Evolutionary conservation across 1,139 yeast genomes (phyloP).

Genomic region (Yamadazyma dendronema): DNA sequence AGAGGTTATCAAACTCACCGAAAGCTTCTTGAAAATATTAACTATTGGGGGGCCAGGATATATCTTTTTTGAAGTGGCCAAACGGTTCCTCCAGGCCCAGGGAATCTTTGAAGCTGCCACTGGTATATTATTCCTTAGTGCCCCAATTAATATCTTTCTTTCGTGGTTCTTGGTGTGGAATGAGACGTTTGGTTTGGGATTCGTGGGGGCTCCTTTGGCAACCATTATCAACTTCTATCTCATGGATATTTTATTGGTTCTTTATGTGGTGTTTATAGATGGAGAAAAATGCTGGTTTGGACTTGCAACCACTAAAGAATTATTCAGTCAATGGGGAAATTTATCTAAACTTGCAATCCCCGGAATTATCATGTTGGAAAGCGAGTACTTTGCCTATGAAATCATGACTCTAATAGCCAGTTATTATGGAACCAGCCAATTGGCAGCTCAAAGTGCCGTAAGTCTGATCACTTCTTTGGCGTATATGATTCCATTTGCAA

Average conservation of each 20-base stretch:
- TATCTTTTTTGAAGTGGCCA: conserved; percentile 77
- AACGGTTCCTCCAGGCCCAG: conserved; percentile 85
- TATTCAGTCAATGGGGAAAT: conserved; percentile 61
- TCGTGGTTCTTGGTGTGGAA: conserved; percentile 85
- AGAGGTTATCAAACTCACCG: conserved; percentile 63
- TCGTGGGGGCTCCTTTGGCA: conserved; percentile 72
- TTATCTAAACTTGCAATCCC: conserved; percentile 63
- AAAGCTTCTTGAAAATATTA: conserved; percentile 61
- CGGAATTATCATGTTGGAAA: conserved; percentile 71
- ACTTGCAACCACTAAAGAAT: conserved; percentile 36
- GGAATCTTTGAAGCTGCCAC: conserved; percentile 92
- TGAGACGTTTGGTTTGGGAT: conserved; percentile 57
- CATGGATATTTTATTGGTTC: conserved; percentile 53
- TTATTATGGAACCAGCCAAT: conserved; percentile 73
- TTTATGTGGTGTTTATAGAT: conserved; percentile 56
- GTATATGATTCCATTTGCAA: conserved; percentile 87
- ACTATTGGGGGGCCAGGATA: conserved; percentile 83
- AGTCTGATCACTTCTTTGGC: conserved; percentile 77
- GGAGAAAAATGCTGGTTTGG: conserved; percentile 80
- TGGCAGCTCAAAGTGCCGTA: conserved; percentile 88
- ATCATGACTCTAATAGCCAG: conserved; percentile 71
- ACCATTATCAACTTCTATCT: conserved; percentile 70
- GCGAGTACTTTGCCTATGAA: conserved; percentile 74
- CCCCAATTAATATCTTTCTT: conserved; percentile 71
- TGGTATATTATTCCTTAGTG: conserved; percentile 69